These are phyloP conservation scores for Schizopora paradoxa DNA, from an alignment of 1,284 basidiomycete species.

Conservation along the genomic window DNA sequence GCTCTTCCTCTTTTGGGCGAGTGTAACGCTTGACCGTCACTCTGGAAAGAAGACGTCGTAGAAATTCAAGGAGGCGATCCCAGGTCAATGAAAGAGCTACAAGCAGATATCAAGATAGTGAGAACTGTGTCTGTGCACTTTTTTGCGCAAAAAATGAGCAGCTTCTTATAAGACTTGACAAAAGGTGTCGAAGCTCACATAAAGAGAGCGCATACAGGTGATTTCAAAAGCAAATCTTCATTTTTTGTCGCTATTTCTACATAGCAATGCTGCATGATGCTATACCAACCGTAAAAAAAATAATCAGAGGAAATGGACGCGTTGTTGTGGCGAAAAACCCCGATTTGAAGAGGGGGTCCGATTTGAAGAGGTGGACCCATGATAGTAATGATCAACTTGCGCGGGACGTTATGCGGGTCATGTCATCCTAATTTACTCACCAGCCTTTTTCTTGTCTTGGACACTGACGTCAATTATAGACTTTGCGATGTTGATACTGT, in stretches of 20 bases:
- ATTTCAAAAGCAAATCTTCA: neutral
- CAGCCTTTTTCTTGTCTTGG: too few species aligned
- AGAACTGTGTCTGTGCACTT: too few species aligned
- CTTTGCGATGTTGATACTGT: too few species aligned
- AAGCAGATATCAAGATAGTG: too few species aligned
- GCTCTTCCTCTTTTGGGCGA: too few species aligned
- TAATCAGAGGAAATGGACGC: neutral
- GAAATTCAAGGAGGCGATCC: too few species aligned
- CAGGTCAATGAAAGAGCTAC: too few species aligned
- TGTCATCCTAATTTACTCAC: too few species aligned
- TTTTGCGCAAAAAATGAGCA: slow-evolving; percentile 8
- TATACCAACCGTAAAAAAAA: neutral
- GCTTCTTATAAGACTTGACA: neutral
- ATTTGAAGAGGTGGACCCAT: neutral
- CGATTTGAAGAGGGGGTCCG: neutral
- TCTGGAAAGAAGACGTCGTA: too few species aligned
- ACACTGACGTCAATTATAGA: too few species aligned
- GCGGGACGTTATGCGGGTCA: too few species aligned
- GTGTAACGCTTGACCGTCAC: too few species aligned
- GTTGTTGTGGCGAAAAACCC: neutral
- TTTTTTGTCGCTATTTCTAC: neutral
- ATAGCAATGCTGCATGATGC: neutral
- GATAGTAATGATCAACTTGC: neutral
- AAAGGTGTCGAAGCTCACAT: neutral
- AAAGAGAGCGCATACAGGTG: neutral